Base-by-base conservation (phyloP, 2,329 filamentous ascomycete genomes). In the Aspergillus pseudotamarii region DNA sequence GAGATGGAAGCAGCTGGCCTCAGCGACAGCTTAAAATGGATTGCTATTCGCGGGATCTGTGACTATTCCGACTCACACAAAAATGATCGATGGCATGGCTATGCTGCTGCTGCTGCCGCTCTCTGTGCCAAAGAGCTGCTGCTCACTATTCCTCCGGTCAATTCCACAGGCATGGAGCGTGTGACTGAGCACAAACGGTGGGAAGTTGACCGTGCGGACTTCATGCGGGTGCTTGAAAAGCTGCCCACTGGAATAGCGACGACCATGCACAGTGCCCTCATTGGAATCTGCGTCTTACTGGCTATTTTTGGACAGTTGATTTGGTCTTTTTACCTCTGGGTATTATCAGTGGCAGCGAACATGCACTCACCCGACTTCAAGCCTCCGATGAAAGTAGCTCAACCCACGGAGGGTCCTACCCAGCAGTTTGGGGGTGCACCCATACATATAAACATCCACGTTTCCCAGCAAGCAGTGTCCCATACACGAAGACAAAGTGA, bases 11-110 rank as follows among this genome's bases (percentile, higher is more conserved):
- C 57, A 3, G 56, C 59, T 6, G 59, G 59, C 0, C 28, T 64
- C 0, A 43, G 51, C 26, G 45, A 59, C 10, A 48, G 12, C 16
- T 61, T 61, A 6, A 51, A 38, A 0, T 65, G 64, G n/a, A 23
- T 63, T 1, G 50, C 60, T 0, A 61, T 65, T 8, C 48, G 64
- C 3, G 61, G 63, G 0, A 61, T 65, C 11, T 65, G 46, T 3
- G 58, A 61, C 14, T 65, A 65, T n/a, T 36, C 60, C 0, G 63
- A 65, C 12, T 57, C 63, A 1, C 63, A 65, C 38, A 61, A 61
- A 19, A 61, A 53, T 6, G 45, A 63, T 6, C 12, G 16, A 6
- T 65, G 64, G 64, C 41, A 63, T 46, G 38, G 32, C 3, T 61
- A 57, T 43, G 64, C 64, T 2, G 64, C 61, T 6, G 61, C 55